Conservation (phyloP, 2,329 filamentous ascomycete species). For the Fusarium sp. region DNA sequence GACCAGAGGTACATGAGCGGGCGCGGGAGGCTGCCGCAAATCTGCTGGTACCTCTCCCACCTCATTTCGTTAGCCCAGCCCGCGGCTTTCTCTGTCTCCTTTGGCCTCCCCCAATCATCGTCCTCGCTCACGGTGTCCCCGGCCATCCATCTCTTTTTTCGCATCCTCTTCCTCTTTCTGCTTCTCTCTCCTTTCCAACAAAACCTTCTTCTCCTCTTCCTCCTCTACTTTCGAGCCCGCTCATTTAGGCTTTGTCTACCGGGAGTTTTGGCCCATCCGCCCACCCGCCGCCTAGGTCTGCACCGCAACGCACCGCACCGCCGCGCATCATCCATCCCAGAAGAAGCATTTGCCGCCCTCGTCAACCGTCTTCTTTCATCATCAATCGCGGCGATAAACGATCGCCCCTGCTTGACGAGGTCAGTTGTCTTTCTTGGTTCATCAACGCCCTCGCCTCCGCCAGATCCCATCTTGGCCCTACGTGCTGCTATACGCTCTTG, state of each 20-base stretch:
- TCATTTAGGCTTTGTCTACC: conserved; percentile 35
- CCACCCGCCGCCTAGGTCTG: conserved; percentile 12
- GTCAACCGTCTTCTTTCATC: conserved; percentile 11
- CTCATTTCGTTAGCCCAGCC: conserved; percentile 37
- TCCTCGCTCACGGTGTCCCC: conserved; percentile 40
- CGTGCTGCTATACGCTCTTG: no score
- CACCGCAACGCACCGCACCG: conserved; percentile 20
- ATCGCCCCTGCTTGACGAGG: no score
- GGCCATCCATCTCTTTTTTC: conserved; percentile 30
- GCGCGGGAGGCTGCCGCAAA: conserved; percentile 12
- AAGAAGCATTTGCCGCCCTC: conserved; percentile 15
- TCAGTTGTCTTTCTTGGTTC: conserved; percentile 9
- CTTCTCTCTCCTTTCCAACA: conserved; percentile 24
- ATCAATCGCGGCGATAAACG: no score
- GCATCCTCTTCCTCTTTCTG: conserved; percentile 35
- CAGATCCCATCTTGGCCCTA: no score
- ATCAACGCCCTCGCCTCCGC: neutral
- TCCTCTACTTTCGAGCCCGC: conserved; percentile 28
- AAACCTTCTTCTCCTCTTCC: conserved; percentile 9
- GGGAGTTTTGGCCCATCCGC: conserved; percentile 28
- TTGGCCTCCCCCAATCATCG: conserved; percentile 32
- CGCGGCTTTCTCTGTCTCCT: conserved; percentile 21
- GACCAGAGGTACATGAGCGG: conserved; percentile 18
- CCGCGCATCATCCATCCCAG: neutral
- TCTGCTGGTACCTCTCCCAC: conserved; percentile 25